A percentile compares a stretch with the other conserved stretches of the same genome.
Evolutionary conservation across 306 rosid species (phyloP).

Genomic region (Acacia confusa): DNA sequence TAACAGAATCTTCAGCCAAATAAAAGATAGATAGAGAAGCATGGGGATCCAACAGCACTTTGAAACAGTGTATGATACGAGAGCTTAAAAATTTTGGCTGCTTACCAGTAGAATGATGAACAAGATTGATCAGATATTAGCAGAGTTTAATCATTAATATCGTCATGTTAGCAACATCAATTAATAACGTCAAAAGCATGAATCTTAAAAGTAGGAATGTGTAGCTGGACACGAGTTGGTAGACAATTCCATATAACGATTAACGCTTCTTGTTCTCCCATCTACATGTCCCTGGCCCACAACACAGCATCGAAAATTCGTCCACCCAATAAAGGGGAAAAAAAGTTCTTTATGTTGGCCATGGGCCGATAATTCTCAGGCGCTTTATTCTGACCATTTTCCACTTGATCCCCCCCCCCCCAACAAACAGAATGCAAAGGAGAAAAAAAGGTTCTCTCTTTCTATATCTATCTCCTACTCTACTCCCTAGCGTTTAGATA

Average conservation of each 20-base stretch:
- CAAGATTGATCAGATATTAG: neutral
- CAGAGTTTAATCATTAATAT: too few relatives aligned
- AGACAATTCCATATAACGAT: too few relatives aligned
- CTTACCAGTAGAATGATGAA: neutral
- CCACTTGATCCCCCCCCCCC: too few relatives aligned
- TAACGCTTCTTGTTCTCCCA: neutral
- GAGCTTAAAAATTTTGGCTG: neutral
- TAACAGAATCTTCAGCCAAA: too few relatives aligned
- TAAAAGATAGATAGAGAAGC: neutral
- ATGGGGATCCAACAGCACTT: neutral
- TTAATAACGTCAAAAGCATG: neutral
- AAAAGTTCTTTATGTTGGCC: neutral
- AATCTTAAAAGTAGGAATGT: neutral
- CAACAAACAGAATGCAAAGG: too few relatives aligned
- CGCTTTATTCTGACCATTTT: neutral
- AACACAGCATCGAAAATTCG: neutral
- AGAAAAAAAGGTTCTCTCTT: neutral
- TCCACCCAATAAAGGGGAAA: neutral
- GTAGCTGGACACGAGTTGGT: neutral
- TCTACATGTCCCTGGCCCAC: neutral
- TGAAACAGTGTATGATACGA: too few relatives aligned
- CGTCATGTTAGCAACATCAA: neutral
- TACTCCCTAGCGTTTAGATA: too few relatives aligned
- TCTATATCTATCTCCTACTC: neutral
- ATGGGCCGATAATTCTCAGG: neutral